These are phyloP conservation scores for Pezicula rhizophila DNA, from an alignment of 2,329 filamentous ascomycete genomes.

Conservation along the genomic window DNA sequence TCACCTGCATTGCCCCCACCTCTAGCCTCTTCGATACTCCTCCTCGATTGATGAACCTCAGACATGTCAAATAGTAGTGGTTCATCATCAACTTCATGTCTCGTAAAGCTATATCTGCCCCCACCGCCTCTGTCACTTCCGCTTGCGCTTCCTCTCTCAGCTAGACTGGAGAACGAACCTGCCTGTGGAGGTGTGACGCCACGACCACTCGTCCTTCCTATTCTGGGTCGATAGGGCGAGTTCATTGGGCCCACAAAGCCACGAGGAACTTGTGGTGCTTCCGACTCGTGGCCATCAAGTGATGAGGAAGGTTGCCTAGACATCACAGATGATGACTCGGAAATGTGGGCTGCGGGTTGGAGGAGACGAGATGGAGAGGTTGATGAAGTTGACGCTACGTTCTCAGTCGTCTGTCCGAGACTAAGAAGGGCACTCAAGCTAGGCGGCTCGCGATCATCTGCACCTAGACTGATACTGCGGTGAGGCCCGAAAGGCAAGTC, in stretches of 20 bases:
- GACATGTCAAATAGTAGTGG: slow-evolving; percentile 68
- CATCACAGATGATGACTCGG: slow-evolving; percentile 19
- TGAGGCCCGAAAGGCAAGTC: slow-evolving; percentile 56
- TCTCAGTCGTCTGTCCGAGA: slow-evolving; percentile 33
- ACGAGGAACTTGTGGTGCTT: slow-evolving; percentile 18
- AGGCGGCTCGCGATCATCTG: slow-evolving; percentile 57
- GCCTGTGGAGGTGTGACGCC: slow-evolving; percentile 25
- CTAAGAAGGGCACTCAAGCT: slow-evolving; percentile 59
- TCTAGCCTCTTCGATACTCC: slow-evolving; percentile 50
- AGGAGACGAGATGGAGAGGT: slow-evolving; percentile 25
- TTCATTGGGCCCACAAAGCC: slow-evolving; percentile 21
- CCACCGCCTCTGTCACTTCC: slow-evolving; percentile 29
- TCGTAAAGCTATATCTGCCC: slow-evolving; percentile 37
- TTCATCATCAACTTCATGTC: slow-evolving; percentile 57
- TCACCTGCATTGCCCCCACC: slow-evolving; percentile 13
- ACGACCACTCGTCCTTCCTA: slow-evolving; percentile 25
- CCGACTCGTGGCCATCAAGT: slow-evolving; percentile 20
- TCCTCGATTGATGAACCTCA: slow-evolving; percentile 53
- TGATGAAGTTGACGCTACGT: slow-evolving; percentile 25
- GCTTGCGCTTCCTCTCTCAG: slow-evolving; percentile 25
- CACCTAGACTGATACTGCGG: slow-evolving; percentile 62
- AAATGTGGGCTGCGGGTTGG: slow-evolving; percentile 25
- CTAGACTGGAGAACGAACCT: slow-evolving; percentile 29
- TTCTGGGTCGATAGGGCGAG: slow-evolving; percentile 24
- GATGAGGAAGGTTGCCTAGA: slow-evolving; percentile 23